These are phyloP conservation scores for Arctostaphylos glauca DNA, from an alignment of 148 eudicot species.

Conservation along the genomic window DNA sequence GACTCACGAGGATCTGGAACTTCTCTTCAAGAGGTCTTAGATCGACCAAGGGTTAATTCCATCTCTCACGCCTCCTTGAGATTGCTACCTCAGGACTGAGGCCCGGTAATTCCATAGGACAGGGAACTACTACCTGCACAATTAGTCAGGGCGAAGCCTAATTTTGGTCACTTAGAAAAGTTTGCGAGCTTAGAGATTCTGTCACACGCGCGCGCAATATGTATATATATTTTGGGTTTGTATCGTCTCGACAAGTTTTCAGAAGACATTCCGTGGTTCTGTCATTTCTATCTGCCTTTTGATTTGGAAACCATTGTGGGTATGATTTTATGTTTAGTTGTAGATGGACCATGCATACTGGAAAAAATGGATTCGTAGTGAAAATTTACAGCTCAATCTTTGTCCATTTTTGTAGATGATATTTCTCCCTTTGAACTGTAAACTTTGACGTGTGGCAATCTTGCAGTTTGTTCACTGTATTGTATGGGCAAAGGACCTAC, in stretches of 20 bases:
- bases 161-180: neutral
- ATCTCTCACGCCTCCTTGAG: neutral
- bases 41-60: neutral
- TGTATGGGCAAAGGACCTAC: constrained; percentile 98
- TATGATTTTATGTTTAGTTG: neutral
- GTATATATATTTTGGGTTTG: neutral
- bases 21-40: neutral
- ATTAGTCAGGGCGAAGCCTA: neutral
- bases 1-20: neutral
- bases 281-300: constrained; percentile 7
- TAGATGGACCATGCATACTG: neutral
- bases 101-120: neutral
- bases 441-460: constrained; percentile 14
- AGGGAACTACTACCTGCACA: neutral
- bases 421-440: neutral
- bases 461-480: constrained; percentile 98
- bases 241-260: neutral
- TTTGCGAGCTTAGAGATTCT: neutral
- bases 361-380: neutral
- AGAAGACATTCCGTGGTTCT: neutral
- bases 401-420: neutral
- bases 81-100: neutral
- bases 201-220: neutral
- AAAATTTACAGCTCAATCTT: neutral
- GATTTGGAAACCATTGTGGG: neutral